phyloP scores from a whole-genome alignment of 163 green algal species.

The Prototheca wickerhamii region DNA sequence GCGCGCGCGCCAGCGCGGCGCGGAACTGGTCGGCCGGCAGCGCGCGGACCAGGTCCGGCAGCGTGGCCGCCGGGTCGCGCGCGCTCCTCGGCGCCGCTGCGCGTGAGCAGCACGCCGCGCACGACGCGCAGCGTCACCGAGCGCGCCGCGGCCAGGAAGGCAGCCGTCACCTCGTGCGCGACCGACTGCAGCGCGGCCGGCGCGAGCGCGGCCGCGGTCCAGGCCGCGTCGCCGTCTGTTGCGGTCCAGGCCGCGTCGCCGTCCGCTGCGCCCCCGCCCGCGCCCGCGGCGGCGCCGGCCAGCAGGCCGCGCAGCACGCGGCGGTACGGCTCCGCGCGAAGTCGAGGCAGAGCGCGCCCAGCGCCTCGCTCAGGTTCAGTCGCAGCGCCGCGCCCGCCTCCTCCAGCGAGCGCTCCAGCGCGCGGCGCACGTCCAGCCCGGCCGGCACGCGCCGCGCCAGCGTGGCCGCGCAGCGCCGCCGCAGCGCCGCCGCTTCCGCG shows the following conservation, averaged over 20 bases:
- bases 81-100: conserved; percentile 13
- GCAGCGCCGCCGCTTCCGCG: not conserved
- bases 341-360: conserved; percentile 42
- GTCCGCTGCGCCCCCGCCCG: not conserved
- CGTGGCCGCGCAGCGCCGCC: not conserved
- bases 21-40: conserved; percentile 59
- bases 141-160: conserved; percentile 2
- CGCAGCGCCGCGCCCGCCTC: conserved; percentile 10
- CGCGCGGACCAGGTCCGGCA: conserved; percentile 50
- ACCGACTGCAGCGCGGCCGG: not conserved
- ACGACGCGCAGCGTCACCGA: conserved; percentile 9
- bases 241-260: not conserved
- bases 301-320: conserved; percentile 30
- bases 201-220: not conserved
- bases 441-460: not conserved
- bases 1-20: conserved; percentile 47
- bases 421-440: not conserved
- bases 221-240: not conserved
- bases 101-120: conserved; percentile 19
- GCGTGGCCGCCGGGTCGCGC: conserved; percentile 1
- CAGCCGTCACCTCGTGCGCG: conserved; percentile 11
- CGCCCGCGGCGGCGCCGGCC: not conserved
- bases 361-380: not conserved
- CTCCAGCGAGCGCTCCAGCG: not conserved
- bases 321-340: conserved; percentile 54